These are phyloP conservation scores for Prillingera fragicola DNA, from an alignment of 1,284 basidiomycete genomes.

Conservation along the genomic window DNA sequence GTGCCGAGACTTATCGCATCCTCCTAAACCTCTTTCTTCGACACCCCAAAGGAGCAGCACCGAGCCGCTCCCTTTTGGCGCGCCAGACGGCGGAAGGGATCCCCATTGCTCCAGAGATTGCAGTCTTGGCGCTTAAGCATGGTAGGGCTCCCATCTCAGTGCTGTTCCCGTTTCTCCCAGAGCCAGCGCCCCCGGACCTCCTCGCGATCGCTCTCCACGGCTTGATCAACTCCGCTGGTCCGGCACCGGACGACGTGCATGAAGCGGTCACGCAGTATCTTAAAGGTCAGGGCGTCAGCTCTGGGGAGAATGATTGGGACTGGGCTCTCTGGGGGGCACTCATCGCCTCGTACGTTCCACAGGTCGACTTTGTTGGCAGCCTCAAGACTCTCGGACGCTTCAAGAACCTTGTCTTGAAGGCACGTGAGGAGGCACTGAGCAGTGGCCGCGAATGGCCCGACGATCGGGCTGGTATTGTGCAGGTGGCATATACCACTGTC, in stretches of 20 bases:
- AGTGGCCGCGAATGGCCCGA: neutral
- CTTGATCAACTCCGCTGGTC: slow-evolving; percentile 7
- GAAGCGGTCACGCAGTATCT: slow-evolving; percentile 20
- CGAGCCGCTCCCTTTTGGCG: slow-evolving; percentile 9
- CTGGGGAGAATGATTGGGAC: slow-evolving; percentile 13
- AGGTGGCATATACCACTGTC: neutral
- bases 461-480: neutral
- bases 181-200: neutral
- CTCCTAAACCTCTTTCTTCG: slow-evolving; percentile 14
- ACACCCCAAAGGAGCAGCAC: slow-evolving; percentile 9
- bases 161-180: slow-evolving; percentile 16
- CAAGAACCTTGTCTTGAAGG: slow-evolving; percentile 2
- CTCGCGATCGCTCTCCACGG: neutral
- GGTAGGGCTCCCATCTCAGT: no score
- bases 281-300: neutral
- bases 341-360: slow-evolving; percentile 6
- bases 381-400: slow-evolving; percentile 12
- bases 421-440: neutral
- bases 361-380: slow-evolving; percentile 11
- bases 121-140: neutral
- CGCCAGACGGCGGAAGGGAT: slow-evolving; percentile 14
- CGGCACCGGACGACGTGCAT: slow-evolving; percentile 9
- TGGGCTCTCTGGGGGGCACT: slow-evolving; percentile 22
- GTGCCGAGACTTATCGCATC: slow-evolving; percentile 3
- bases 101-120: slow-evolving; percentile 2